These are phyloP conservation scores for Cystobasidiaceae sp. DNA, from an alignment of 1,284 basidiomycete species.

Conservation along the genomic window DNA sequence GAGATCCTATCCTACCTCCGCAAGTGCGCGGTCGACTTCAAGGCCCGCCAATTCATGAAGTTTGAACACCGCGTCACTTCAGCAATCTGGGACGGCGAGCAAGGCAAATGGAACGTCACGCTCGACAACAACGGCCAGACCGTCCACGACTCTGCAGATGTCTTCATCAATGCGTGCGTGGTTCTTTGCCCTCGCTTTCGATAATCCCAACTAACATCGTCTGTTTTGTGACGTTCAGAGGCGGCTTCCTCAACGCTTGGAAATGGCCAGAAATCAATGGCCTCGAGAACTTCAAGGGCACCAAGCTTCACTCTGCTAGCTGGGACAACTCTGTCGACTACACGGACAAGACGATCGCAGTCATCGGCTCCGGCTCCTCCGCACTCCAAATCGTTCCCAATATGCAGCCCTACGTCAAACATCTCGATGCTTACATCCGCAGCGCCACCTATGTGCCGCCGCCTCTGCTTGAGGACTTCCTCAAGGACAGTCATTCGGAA, in stretches of 20 bases:
- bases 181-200: neutral
- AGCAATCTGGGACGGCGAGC: conserved; percentile 38
- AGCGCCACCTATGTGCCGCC: conserved; percentile 41
- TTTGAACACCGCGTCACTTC: conserved; percentile 38
- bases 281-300: conserved; percentile 53
- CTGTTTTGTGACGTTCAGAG: neutral
- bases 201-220: neutral
- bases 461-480: conserved; percentile 37
- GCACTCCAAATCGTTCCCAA: conserved; percentile 53
- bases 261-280: conserved; percentile 51
- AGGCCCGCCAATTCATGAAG: conserved; percentile 39
- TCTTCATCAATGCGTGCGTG: conserved; percentile 42
- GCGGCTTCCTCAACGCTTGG: conserved; percentile 40
- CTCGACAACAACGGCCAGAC: conserved; percentile 32
- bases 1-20: conserved; percentile 42
- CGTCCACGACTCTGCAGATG: conserved; percentile 39
- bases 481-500: conserved; percentile 35
- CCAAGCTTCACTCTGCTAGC: conserved; percentile 55
- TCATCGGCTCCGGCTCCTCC: conserved; percentile 60
- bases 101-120: conserved; percentile 41
- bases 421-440: conserved; percentile 41
- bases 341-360: conserved; percentile 55
- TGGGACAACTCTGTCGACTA: conserved; percentile 58
- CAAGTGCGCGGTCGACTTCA: conserved; percentile 37
- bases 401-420: conserved; percentile 37